phyloP scores from a whole-genome alignment of 352 stramenopile species.

The Globisporangium paroecandrum region DNA sequence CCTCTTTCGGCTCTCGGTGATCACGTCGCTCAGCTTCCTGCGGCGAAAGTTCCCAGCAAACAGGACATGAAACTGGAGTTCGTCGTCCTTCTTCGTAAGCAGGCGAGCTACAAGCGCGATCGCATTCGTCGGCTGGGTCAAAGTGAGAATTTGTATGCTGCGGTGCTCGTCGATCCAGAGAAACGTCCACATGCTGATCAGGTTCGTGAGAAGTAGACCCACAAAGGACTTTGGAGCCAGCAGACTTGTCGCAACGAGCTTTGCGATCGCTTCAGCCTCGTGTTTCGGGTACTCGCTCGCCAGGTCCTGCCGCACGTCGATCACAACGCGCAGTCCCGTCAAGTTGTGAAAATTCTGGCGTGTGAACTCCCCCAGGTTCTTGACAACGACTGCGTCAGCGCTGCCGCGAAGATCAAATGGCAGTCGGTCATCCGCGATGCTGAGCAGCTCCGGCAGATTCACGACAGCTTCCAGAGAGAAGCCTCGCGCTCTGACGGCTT shows the following conservation, averaged over 20 bases:
- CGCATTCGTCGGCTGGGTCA: background rate
- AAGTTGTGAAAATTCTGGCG: background rate
- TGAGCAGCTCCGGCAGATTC: background rate
- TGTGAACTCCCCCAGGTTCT: background rate
- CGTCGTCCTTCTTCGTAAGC: background rate
- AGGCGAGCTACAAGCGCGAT: background rate
- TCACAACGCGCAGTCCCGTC: background rate
- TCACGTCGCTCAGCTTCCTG: background rate
- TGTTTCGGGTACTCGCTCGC: background rate
- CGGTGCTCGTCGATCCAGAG: conserved; percentile 2
- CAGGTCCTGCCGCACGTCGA: background rate
- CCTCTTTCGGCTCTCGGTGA: background rate
- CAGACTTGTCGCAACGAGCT: conserved; percentile 2
- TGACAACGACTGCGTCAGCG: background rate
- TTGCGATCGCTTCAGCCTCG: background rate
- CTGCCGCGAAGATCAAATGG: background rate
- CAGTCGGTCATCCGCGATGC: background rate
- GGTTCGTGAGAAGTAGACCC: conserved; percentile 1
- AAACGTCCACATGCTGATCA: background rate
- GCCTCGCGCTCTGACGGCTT: background rate
- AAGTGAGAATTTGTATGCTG: background rate
- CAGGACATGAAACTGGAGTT: background rate
- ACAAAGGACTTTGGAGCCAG: background rate
- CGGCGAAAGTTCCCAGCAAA: background rate
- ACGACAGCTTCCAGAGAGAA: background rate